Evolutionary conservation across 768 basidiomycete genomes (phyloP), one percentile per base, ranked within the genome.

Genomic region (Dacryopinax spathularia): DNA sequence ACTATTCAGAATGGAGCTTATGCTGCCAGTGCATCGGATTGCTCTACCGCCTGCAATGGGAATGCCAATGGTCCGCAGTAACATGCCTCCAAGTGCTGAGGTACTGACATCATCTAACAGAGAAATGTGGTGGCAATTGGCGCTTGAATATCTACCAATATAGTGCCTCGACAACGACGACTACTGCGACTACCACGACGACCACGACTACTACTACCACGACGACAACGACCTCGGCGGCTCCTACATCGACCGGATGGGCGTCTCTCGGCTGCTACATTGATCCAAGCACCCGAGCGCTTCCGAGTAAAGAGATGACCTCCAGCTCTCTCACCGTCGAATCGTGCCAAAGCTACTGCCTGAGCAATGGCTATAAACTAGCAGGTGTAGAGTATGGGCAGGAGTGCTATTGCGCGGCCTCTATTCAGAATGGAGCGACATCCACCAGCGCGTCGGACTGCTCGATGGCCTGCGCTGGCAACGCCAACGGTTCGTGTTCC

Each of bases 301-400:
- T 71, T 16, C 41, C 62, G 1, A 66, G 65, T n/a, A 34, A 61
- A 25, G 63, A 64, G 48, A 62, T 61, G 34, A 34, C 66, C 16
- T 60, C 62, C 2, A 41, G 43, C 34, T 34, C 43, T 18, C 67
- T 71, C 68, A 71, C 69, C 25, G 61, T 36, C 10, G 65, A 63
- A 29, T 31, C 60, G 18, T 72, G 71, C 62, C 65, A 66, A 43
- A 22, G 61, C 61, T 67, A 43, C 65, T 72, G 71, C 62, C 22
- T 44, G 7, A 33, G 36, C 43, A 41, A 62, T 20, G 69, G 69
- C 0, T 67, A 60, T 65, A 62, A 63, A 16, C 61, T 68, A 18
- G 70, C 69, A 25, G 71, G 70, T 36, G 29, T 72, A 29, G 70
- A 72, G 65, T 69, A 70, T 66, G 62, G 67, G 34, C 41, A 48